A percentile compares a stretch with the other conserved stretches of the same genome.
Conservation (phyloP, 768 basidiomycete species). For the Pleurotus cornucopiae region DNA sequence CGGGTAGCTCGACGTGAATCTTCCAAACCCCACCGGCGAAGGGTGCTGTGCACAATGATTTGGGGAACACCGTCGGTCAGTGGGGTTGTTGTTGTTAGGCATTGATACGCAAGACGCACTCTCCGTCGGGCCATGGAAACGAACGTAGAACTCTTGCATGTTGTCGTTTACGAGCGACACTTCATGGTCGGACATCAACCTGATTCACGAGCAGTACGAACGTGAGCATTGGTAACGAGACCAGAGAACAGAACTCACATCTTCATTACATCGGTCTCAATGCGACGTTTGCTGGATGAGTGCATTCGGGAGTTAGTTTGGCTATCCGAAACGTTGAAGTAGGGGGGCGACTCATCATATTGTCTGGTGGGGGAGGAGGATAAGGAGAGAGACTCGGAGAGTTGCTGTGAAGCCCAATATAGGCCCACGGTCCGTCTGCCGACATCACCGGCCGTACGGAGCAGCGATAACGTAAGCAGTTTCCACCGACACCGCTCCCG, state of each 20-base stretch:
- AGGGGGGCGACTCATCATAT: constrained; percentile 57
- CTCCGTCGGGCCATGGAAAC: constrained; percentile 90
- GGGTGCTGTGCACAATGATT: constrained; percentile 55
- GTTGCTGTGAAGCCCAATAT: constrained; percentile 11
- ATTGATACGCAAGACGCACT: constrained; percentile 52
- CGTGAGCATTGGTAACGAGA: constrained; percentile 9
- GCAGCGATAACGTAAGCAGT: no score
- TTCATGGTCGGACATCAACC: constrained; percentile 98
- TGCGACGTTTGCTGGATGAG: constrained; percentile 86
- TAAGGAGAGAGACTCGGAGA: constrained; percentile 9
- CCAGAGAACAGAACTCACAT: constrained; percentile 48
- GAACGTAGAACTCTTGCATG: constrained; percentile 99
- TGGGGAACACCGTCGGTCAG: constrained; percentile 6
- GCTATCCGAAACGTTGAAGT: not conserved
- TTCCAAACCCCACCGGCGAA: constrained; percentile 99
- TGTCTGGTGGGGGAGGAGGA: constrained; percentile 13
- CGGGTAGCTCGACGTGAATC: constrained; percentile 97
- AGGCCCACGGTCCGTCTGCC: not conserved
- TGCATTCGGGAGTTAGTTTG: constrained; percentile 37
- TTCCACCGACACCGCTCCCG: no score
- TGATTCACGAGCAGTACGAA: constrained; percentile 24
- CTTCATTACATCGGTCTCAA: constrained; percentile 99
- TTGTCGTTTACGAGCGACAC: constrained; percentile 96
- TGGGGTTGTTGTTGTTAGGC: not conserved
- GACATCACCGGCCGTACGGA: no score